Evolutionary conservation across 2,329 filamentous ascomycete genomes (phyloP), one percentile per base, ranked within the genome.

Genomic region (Trichoderma koningii): DNA sequence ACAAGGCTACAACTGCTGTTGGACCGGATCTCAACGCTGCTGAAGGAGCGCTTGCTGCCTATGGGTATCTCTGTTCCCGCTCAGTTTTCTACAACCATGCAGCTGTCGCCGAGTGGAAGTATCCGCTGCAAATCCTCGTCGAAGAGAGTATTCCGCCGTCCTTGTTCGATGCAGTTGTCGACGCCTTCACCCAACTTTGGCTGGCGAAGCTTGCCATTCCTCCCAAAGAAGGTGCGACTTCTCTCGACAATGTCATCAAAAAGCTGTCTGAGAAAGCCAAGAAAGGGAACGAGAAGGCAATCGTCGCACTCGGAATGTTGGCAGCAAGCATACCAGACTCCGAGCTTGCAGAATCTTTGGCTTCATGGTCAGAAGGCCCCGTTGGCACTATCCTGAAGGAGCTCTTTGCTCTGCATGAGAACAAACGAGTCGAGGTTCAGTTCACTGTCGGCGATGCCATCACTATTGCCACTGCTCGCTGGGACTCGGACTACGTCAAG

Each of bases 381-480:
- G 75, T 90, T 1, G 77, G 77, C 2, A 78, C 82, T 10, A 84
- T 96, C 6, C 77, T 92, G 14, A 82, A 87, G 12, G 87, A 85
- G 30, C 79, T 98, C 0, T 91, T 93, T 73, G 83, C 83, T 10
- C 81, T 98, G 3, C 90, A 96, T 70, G 93, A 97, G 73, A 86
- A 95, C 50, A 91, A 91, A 70, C 89, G 93, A 70, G 86, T 91
- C 0, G 94, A 98, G 74, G 85, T 93, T 1, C 94, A 97, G 68
- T 97, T 99, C 73, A 87, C 92, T 0, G 87, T 96, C 30, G 95
- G 95, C 15, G 93, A 97, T 74, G 92, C 95, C 14, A 84, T 98
- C 61, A 89, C 90, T 53, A 90, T 90, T 53, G 85, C 90, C 7
- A 85, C 91, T 44, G 87, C 85, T 44, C 89, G 93, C 45, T 98